Conservation (phyloP, 371 early-diverging fungal genomes). For the Apophysomyces elegans region DNA sequence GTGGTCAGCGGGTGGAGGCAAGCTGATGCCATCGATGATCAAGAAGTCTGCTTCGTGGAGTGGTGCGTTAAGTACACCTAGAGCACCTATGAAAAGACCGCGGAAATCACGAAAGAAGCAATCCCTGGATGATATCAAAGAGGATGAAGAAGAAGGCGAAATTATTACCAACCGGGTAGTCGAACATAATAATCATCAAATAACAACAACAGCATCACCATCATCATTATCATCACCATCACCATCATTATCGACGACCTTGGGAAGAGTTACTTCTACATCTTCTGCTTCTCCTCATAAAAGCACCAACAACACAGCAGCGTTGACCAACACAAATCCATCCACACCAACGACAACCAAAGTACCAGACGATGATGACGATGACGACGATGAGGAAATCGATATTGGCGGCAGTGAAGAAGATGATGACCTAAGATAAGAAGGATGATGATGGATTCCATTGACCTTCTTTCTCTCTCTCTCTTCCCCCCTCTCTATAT, state of each 20-base stretch:
- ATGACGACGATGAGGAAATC: slow-evolving; percentile 59
- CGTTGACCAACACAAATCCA: background rate
- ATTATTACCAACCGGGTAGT: slow-evolving; percentile 17
- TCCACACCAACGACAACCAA: background rate
- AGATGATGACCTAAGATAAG: slow-evolving; percentile 57
- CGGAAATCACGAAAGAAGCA: background rate
- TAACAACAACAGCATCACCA: background rate
- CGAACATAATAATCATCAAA: slow-evolving; percentile 17
- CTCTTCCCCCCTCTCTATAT: too few relatives aligned
- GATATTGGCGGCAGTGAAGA: slow-evolving; percentile 69
- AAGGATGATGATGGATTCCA: slow-evolving; percentile 5
- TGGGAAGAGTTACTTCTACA: too few relatives aligned
- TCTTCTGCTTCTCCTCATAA: background rate
- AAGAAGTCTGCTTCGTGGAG: slow-evolving; percentile 41
- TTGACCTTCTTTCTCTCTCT: background rate
- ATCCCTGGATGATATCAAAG: background rate
- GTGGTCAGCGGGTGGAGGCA: slow-evolving; percentile 20
- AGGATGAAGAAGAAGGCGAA: slow-evolving; percentile 14
- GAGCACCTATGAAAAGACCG: background rate
- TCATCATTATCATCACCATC: too few relatives aligned
- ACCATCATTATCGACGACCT: too few relatives aligned
- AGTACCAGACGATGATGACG: slow-evolving; percentile 43
- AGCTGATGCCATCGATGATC: slow-evolving; percentile 31
- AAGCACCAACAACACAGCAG: background rate
- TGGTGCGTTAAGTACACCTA: slow-evolving; percentile 25